These are phyloP conservation scores for Kwoniella botswanensis DNA, from an alignment of 768 basidiomycete species.

Conservation along the genomic window DNA sequence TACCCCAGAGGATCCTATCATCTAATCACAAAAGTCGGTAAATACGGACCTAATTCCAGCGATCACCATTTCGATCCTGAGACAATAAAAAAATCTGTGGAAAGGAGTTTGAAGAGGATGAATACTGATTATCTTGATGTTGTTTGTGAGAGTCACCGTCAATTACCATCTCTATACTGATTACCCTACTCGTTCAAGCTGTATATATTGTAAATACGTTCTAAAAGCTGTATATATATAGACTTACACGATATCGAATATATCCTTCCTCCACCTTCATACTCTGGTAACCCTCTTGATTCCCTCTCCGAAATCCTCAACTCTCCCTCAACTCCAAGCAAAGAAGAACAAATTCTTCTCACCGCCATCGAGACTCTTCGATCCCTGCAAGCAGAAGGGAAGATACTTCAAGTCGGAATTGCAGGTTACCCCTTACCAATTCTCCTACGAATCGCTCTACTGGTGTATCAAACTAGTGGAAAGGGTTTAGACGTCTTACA, in stretches of 20 bases:
- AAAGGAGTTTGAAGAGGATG: constrained; percentile 53
- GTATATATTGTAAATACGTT: not conserved
- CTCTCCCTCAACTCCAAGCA: constrained; percentile 1
- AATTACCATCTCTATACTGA: not conserved
- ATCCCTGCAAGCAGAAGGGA: constrained; percentile 43
- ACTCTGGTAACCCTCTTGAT: constrained; percentile 38
- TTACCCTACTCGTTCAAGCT: not conserved
- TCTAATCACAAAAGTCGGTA: constrained; percentile 58
- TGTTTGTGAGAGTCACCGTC: constrained; percentile 51
- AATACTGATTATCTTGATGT: constrained; percentile 55
- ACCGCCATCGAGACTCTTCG: constrained; percentile 42
- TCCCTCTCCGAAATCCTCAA: constrained; percentile 30
- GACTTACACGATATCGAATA: constrained; percentile 59
- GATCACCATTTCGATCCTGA: constrained; percentile 53
- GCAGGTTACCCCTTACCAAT: constrained; percentile 56
- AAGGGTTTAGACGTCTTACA: constrained; percentile 54
- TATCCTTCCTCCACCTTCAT: constrained; percentile 30
- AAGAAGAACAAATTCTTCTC: constrained; percentile 43
- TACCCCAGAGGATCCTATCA: constrained; percentile 53
- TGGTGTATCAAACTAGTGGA: constrained; percentile 34
- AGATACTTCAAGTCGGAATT: constrained; percentile 54
- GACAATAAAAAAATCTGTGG: constrained; percentile 40
- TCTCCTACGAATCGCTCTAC: constrained; percentile 52
- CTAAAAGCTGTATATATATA: constrained; percentile 12
- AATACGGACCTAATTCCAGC: constrained; percentile 45